These are phyloP conservation scores for Helianthus annuus DNA, from an alignment of 129 eudicot genomes.

Conservation along the genomic window DNA sequence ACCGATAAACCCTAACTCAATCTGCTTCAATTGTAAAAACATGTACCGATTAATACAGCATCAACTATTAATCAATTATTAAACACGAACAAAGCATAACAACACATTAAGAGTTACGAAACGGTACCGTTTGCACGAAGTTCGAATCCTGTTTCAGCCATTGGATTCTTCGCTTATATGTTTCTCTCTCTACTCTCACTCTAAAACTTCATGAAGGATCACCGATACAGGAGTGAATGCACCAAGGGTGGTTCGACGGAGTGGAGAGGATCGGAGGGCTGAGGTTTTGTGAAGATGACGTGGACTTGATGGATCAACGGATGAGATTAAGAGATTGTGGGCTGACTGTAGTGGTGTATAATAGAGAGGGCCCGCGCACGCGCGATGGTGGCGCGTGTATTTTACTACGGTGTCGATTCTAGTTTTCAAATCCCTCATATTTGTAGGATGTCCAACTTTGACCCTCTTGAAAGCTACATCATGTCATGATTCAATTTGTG, in stretches of 20 bases:
- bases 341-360: conserved; percentile 23
- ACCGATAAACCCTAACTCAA: conserved; percentile 26
- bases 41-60: conserved; percentile 4
- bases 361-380: background rate
- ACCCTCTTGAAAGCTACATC: conserved; percentile 4
- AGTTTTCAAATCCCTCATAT: background rate
- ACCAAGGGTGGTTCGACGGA: conserved; percentile 25
- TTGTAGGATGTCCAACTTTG: background rate
- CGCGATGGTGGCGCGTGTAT: conserved; percentile 36
- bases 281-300: conserved; percentile 37
- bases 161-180: conserved; percentile 13
- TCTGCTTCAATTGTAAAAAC: background rate
- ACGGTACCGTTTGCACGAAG: conserved; percentile 38
- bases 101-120: conserved; percentile 25
- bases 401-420: background rate
- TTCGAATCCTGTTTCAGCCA: conserved; percentile 9
- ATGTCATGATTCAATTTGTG: background rate
- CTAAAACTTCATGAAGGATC: background rate
- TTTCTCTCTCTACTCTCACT: conserved; percentile 10
- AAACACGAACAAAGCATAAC: background rate
- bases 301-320: conserved; percentile 35
- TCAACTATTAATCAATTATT: background rate
- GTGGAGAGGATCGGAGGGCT: conserved; percentile 37
- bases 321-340: conserved; percentile 29
- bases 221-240: conserved; percentile 23